phyloP scores from a whole-genome alignment of 2,329 filamentous ascomycete species.

The Colletotrichum karsti region DNA sequence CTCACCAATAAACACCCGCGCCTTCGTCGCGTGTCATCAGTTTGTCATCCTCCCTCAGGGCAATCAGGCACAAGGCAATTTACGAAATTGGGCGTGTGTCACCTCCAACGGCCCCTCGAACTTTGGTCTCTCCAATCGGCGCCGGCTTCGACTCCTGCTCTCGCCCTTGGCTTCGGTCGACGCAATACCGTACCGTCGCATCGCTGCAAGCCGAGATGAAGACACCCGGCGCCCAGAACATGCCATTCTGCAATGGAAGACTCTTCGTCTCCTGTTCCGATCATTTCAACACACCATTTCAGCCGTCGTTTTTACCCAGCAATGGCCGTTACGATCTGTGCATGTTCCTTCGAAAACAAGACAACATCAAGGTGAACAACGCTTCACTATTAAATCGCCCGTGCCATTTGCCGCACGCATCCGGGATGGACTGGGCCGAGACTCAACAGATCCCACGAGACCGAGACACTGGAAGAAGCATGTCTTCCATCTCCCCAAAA shows the following conservation, averaged over 20 bases:
- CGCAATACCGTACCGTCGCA: conserved; percentile 19
- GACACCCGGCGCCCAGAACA: background rate
- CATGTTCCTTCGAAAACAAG: background rate
- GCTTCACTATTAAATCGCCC: background rate
- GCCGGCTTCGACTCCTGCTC: background rate
- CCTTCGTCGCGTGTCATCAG: background rate
- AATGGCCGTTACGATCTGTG: background rate
- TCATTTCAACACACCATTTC: background rate
- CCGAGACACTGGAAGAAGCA: background rate
- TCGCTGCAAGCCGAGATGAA: conserved; percentile 18
- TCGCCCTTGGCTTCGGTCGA: conserved; percentile 12
- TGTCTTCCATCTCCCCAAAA: background rate
- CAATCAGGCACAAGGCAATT: background rate
- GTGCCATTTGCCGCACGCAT: background rate
- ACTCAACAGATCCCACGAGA: background rate
- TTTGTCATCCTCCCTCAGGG: background rate
- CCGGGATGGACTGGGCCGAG: background rate
- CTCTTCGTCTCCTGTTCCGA: background rate
- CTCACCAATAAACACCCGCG: background rate
- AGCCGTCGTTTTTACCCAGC: background rate
- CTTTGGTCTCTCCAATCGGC: background rate
- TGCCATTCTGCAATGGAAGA: background rate
- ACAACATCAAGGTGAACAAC: background rate
- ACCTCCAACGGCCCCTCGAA: background rate
- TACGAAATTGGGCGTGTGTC: background rate